A percentile compares a stretch with the other conserved stretches of the same genome.
phyloP scores from a whole-genome alignment of 129 eudicot genomes.

The Pseudognaphalium luteoalbum region DNA sequence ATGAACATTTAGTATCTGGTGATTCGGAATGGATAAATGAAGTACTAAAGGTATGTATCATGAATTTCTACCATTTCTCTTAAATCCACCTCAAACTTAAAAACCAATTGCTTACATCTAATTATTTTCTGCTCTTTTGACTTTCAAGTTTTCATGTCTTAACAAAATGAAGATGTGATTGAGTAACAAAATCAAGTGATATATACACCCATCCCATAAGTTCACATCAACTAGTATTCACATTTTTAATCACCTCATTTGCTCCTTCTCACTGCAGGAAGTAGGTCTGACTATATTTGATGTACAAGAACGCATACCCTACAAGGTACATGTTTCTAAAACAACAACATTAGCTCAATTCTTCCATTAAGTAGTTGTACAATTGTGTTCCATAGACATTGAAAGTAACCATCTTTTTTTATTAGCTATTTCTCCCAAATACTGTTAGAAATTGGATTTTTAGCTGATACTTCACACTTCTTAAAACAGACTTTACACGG shows the following conservation, averaged over 20 bases:
- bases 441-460: not conserved
- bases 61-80: not conserved
- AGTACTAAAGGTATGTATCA: not conserved
- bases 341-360: not conserved
- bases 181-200: too few species aligned
- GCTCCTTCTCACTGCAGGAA: slow-evolving; percentile 3
- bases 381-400: not conserved
- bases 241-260: not conserved
- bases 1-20: too few species aligned
- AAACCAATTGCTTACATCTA: too few species aligned
- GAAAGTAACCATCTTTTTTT: not conserved
- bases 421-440: not conserved
- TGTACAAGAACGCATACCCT: slow-evolving; percentile 5
- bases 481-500: slow-evolving; percentile 15
- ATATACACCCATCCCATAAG: not conserved
- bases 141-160: not conserved
- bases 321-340: slow-evolving; percentile 5
- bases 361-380: not conserved
- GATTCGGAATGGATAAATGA: not conserved
- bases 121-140: not conserved
- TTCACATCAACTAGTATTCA: not conserved
- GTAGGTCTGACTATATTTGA: not conserved
- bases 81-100: too few species aligned
- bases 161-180: too few species aligned
- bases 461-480: not conserved